Base-by-base conservation (phyloP, 2,329 filamentous ascomycete species). In the Alternaria viburni region DNA sequence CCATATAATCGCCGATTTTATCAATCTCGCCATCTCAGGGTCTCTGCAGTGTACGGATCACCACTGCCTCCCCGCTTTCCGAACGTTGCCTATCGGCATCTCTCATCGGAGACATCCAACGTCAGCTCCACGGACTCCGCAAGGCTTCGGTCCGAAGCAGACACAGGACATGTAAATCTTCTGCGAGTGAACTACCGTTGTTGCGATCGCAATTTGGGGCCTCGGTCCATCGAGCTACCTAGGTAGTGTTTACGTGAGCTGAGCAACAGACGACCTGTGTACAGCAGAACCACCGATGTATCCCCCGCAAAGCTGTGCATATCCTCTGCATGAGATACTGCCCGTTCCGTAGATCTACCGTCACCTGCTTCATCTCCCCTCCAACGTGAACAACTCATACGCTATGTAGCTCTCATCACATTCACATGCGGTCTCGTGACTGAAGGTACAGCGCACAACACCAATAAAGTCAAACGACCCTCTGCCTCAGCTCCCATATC, bases 201-300 rank as follows among this genome's bases (percentile, higher is more conserved):
- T 54, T 13, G 15, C 23, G 9, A 28, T 15, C 17, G 12, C 32
- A 44, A 19, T 26, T 44, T 44, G 41, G 41, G 21, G 15, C 52
- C 25, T 26, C 36, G 51, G 32, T 19, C 32, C 5, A 26, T 51
- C 17, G 49, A 36, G 26, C 49, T 54, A n/a, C n/a, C n/a, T n/a
- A n/a, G n/a, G n/a, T n/a, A 25, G 52, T 54, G 32, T 54, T 44
- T 54, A 54, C 32, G 52, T 54, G 52, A 54, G 36, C 52, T 52
- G 49, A 41, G 11, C 49, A 25, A 36, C 19, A 4, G 21, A 41
- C 19, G 13, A 30, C 19, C 30, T 52, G 30, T 52, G 49, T 52
- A 11, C 30, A 52, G 49, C 23, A 21, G 52, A 54, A 44, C 52
- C 17, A 54, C 52, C 36, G 30, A 52, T 41, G n/a, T 52, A 41